Percentiles rank a stretch among this genome's conserved stretches.
These are phyloP conservation scores for Pleurotus citrinopileatus DNA, from an alignment of 768 basidiomycete species.

Conservation along the genomic window DNA sequence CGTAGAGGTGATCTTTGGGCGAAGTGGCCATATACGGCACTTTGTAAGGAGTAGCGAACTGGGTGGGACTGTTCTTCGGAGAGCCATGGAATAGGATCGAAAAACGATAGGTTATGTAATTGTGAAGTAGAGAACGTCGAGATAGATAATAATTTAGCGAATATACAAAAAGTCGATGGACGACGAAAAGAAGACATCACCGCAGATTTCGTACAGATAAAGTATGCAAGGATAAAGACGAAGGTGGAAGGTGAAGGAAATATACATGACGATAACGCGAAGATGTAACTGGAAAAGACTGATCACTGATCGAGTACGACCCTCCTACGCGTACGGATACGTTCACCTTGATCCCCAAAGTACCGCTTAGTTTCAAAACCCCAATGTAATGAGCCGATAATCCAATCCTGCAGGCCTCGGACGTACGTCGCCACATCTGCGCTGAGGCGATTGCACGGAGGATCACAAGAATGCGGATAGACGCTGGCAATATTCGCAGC, in stretches of 20 bases:
- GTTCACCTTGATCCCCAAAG: neutral
- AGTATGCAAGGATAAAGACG: too few species aligned
- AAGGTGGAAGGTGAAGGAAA: too few species aligned
- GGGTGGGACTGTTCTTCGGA: too few species aligned
- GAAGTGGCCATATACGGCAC: too few species aligned
- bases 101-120: too few species aligned
- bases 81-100: too few species aligned
- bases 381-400: neutral
- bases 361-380: neutral
- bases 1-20: too few species aligned
- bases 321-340: neutral
- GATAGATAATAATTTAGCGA: neutral
- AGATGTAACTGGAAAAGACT: neutral
- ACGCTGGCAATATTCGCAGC: neutral
- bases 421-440: neutral
- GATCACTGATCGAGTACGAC: neutral
- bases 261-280: too few species aligned
- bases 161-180: neutral
- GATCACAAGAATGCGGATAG: neutral
- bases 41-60: too few species aligned
- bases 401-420: neutral
- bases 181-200: neutral
- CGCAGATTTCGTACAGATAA: too few species aligned
- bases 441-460: neutral
- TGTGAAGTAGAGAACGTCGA: too few species aligned